phyloP scores from a whole-genome alignment of 495 filamentous ascomycete species.

The Tuber magnatum region DNA sequence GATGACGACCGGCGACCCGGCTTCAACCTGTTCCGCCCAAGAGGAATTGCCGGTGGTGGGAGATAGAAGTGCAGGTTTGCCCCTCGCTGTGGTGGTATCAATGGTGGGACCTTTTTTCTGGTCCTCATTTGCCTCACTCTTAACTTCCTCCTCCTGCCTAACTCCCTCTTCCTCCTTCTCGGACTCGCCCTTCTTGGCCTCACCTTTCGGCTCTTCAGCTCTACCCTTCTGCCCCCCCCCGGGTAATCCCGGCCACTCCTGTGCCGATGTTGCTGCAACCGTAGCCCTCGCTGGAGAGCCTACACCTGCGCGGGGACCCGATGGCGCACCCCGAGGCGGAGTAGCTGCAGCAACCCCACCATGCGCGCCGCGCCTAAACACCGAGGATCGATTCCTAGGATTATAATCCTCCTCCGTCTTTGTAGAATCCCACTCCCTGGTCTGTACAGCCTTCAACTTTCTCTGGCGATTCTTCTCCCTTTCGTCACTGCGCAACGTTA shows the following conservation, averaged over 20 bases:
- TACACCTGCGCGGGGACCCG: background rate
- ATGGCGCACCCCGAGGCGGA: background rate
- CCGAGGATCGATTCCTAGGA: conserved; percentile 22
- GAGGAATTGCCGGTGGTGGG: conserved; percentile 29
- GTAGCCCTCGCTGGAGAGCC: conserved; percentile 14
- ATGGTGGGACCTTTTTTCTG: background rate
- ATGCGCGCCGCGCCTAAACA: conserved; percentile 30
- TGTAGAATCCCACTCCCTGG: conserved; percentile 69
- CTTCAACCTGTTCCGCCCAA: conserved; percentile 43
- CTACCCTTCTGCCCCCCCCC: background rate
- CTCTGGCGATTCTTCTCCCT: conserved; percentile 63
- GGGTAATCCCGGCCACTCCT: conserved; percentile 29
- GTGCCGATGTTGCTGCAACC: background rate
- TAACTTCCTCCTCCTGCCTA: background rate
- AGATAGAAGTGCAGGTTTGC: conserved; percentile 20
- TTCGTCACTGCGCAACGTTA: conserved; percentile 44
- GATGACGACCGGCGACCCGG: conserved; percentile 14
- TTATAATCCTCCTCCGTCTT: conserved; percentile 58
- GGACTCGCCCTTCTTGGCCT: background rate
- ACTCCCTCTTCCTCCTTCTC: background rate
- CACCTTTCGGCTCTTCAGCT: background rate
- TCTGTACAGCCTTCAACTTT: conserved; percentile 59
- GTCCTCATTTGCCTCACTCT: conserved; percentile 1
- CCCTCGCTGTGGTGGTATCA: background rate
- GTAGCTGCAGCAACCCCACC: conserved; percentile 21